phyloP scores from a whole-genome alignment of 106 monocot genomes.

The Dendrobium huoshanense region DNA sequence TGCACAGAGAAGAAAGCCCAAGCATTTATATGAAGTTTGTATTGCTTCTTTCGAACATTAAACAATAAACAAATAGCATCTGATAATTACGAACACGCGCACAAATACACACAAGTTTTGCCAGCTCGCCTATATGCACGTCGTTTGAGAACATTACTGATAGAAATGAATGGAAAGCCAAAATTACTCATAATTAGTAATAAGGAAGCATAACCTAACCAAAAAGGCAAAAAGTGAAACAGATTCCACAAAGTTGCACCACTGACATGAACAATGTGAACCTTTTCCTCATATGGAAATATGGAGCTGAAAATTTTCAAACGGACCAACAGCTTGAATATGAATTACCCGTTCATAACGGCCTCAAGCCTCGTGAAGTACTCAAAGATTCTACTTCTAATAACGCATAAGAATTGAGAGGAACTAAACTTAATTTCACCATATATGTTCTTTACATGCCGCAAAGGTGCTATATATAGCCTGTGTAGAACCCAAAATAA shows the following conservation, averaged over 20 bases:
- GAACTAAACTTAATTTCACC: no score
- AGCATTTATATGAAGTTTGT: not conserved
- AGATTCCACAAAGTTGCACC: not conserved
- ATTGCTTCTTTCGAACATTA: not conserved
- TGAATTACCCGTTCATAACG: not conserved
- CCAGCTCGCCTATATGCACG: not conserved
- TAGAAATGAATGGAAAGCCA: not conserved
- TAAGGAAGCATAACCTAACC: no score
- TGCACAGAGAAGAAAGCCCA: not conserved
- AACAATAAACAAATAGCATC: not conserved
- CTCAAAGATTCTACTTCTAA: no score
- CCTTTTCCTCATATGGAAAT: not conserved
- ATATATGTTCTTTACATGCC: no score
- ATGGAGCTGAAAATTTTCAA: not conserved
- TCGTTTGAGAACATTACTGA: not conserved
- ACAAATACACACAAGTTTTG: not conserved
- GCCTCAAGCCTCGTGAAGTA: no score
- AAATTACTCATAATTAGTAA: not conserved
- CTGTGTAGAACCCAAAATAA: no score
- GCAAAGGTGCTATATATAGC: no score
- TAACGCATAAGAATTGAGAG: not conserved
- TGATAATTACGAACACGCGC: not conserved
- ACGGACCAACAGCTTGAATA: not conserved
- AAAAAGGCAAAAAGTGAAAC: not conserved
- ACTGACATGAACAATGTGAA: not conserved